phyloP scores from a whole-genome alignment of 2,329 filamentous ascomycete species.

The Alternaria solani region DNA sequence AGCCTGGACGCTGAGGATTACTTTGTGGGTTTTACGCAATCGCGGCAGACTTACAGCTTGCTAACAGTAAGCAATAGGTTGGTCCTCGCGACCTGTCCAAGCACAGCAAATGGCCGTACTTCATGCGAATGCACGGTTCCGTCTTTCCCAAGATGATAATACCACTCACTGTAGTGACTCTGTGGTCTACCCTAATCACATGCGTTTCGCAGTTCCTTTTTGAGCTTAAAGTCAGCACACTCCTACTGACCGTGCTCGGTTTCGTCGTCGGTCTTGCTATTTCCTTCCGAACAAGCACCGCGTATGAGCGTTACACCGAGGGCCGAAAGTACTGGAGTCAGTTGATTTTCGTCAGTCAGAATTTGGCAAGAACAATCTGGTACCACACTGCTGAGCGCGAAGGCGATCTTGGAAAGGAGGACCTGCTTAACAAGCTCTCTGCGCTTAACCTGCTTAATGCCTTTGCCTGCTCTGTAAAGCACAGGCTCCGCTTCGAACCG shows the following conservation, averaged over 20 bases:
- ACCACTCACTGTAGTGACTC: constrained; percentile 68
- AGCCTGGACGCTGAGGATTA: constrained; percentile 64
- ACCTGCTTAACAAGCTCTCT: constrained; percentile 73
- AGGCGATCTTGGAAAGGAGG: constrained; percentile 67
- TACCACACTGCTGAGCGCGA: constrained; percentile 73
- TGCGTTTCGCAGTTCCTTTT: constrained; percentile 54
- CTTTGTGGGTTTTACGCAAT: constrained; percentile 59
- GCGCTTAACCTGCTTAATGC: constrained; percentile 80
- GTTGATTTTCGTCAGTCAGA: constrained; percentile 64
- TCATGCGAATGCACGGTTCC: constrained; percentile 78
- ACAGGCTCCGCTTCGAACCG: constrained; percentile 84
- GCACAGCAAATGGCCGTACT: constrained; percentile 79
- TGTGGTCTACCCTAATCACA: constrained; percentile 73
- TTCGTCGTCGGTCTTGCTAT: constrained; percentile 82
- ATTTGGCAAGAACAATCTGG: constrained; percentile 78
- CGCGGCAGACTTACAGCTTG: neutral
- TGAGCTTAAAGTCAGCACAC: constrained; percentile 66
- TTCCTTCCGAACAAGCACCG: constrained; percentile 78
- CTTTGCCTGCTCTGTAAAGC: constrained; percentile 80
- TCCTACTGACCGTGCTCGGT: constrained; percentile 78
- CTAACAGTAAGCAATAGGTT: constrained; percentile 31
- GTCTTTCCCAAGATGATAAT: constrained; percentile 78
- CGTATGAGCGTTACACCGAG: constrained; percentile 73
- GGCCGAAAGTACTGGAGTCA: constrained; percentile 70
- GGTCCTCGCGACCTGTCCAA: constrained; percentile 74